phyloP scores from a whole-genome alignment of 192 early-diverging fungal genomes.

The Gonapodya prolifera region DNA sequence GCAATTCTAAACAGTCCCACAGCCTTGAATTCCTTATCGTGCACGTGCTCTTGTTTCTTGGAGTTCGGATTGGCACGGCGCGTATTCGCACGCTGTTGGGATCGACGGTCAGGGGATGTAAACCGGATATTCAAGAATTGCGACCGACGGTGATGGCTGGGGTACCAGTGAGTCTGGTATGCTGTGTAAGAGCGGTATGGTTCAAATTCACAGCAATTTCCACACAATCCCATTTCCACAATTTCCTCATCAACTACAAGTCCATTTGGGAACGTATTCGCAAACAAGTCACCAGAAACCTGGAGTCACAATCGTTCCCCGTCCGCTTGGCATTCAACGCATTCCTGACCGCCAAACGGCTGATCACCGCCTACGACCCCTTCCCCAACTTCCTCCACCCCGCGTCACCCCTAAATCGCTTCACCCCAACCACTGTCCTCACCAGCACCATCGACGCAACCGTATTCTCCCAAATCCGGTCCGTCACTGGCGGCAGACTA shows the following conservation, averaged over 20 bases:
- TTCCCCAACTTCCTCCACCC: conserved; percentile 50
- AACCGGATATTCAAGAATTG: conserved; percentile 59
- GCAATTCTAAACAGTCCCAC: too few relatives aligned
- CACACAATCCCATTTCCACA: not conserved
- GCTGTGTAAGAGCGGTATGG: too few relatives aligned
- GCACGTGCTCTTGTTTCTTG: conserved; percentile 50
- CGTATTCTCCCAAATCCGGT: conserved; percentile 71
- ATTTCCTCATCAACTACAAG: too few relatives aligned
- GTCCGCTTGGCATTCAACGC: conserved; percentile 62
- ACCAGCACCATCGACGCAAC: conserved; percentile 55
- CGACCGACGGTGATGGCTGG: conserved; percentile 65
- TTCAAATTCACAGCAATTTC: too few relatives aligned
- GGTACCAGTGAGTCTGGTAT: too few relatives aligned
- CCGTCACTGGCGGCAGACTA: conserved; percentile 72
- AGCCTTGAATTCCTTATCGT: conserved; percentile 79
- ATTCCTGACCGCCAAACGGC: conserved; percentile 60
- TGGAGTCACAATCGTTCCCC: conserved; percentile 26
- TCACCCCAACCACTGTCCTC: too few relatives aligned
- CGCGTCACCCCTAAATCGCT: too few relatives aligned
- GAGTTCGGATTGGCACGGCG: conserved; percentile 54
- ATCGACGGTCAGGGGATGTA: conserved; percentile 45
- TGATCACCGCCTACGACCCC: conserved; percentile 12
- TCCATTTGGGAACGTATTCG: conserved; percentile 83
- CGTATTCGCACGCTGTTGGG: conserved; percentile 62
- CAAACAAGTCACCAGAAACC: conserved; percentile 66